Conservation (phyloP, 768 basidiomycete genomes). For the Psilocybe tampanensis region DNA sequence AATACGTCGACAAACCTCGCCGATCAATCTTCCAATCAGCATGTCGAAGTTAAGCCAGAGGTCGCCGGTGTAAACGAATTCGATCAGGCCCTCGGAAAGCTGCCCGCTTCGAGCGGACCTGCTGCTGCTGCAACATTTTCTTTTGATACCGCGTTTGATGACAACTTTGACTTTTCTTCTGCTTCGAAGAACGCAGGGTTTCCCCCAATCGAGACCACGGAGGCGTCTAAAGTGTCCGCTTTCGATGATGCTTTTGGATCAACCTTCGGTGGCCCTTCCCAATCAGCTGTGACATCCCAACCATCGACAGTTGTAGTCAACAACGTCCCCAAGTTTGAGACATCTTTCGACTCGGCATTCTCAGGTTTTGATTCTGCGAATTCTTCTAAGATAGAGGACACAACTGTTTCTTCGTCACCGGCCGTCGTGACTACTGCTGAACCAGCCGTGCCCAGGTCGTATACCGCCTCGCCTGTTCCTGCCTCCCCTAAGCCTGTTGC, state of each 20-base stretch:
- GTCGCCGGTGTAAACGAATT: conserved; percentile 64
- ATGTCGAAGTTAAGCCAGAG: conserved; percentile 16
- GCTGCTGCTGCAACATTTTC: conserved; percentile 49
- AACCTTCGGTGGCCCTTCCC: conserved; percentile 9
- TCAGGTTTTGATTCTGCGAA: conserved; percentile 44
- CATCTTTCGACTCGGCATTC: conserved; percentile 58
- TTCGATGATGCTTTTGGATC: conserved; percentile 21
- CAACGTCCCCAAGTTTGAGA: conserved; percentile 11
- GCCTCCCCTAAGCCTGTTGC: conserved; percentile 37
- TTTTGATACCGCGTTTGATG: conserved; percentile 63
- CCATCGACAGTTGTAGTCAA: neutral
- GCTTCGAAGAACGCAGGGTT: conserved; percentile 29
- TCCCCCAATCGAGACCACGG: conserved; percentile 3
- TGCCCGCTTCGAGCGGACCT: conserved; percentile 39
- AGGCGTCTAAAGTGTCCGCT: conserved; percentile 4
- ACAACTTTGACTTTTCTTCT: conserved; percentile 64
- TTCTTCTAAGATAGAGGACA: conserved; percentile 11
- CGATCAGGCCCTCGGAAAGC: conserved; percentile 72
- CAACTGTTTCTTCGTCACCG: conserved; percentile 23
- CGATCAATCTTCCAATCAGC: conserved; percentile 21
- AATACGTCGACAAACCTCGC: neutral
- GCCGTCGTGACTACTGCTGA: conserved; percentile 29
- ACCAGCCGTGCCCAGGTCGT: conserved; percentile 26
- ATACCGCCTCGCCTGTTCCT: conserved; percentile 36
- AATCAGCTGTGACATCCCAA: conserved; percentile 9